These are phyloP conservation scores for Beauveria bassiana DNA, from an alignment of 2,329 filamentous ascomycete genomes.

Conservation along the genomic window DNA sequence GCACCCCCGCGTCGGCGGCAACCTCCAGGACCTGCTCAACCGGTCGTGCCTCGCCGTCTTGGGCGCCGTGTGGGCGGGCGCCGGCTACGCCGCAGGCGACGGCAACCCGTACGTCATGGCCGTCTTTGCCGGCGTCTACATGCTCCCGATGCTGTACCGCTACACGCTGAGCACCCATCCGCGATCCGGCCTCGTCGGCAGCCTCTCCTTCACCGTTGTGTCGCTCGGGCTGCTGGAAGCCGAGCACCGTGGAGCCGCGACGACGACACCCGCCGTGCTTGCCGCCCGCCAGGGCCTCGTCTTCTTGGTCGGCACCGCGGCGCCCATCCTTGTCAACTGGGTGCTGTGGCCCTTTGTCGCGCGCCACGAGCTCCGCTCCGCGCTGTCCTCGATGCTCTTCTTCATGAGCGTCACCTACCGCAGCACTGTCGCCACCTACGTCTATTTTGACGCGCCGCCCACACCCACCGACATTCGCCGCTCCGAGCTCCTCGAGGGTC, in stretches of 20 bases:
- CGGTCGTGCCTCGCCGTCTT: constrained; percentile 41
- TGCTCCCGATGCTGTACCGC: constrained; percentile 53
- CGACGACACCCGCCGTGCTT: constrained; percentile 26
- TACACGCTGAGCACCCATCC: constrained; percentile 48
- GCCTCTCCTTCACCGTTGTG: constrained; percentile 47
- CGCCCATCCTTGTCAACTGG: constrained; percentile 50
- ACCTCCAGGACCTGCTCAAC: constrained; percentile 48
- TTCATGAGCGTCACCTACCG: constrained; percentile 51
- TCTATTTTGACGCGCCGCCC: constrained; percentile 50
- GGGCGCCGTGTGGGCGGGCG: constrained; percentile 47
- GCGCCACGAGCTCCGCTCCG: constrained; percentile 48
- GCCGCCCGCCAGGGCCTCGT: constrained; percentile 41
- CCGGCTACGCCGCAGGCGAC: constrained; percentile 41
- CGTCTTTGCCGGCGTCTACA: constrained; percentile 46
- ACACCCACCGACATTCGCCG: constrained; percentile 40
- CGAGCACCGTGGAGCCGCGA: constrained; percentile 12
- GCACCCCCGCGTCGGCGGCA: constrained; percentile 44
- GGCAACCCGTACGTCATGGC: constrained; percentile 49
- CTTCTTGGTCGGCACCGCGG: constrained; percentile 45
- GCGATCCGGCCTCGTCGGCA: constrained; percentile 50
- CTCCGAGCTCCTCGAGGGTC: constrained; percentile 51
- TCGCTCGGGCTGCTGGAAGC: constrained; percentile 35
- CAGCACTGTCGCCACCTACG: constrained; percentile 46
- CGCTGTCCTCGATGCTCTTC: constrained; percentile 48
- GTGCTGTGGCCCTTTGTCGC: constrained; percentile 55